These are phyloP conservation scores for Syzygium syzygioides DNA, from an alignment of 441 rosid species.

Conservation along the genomic window DNA sequence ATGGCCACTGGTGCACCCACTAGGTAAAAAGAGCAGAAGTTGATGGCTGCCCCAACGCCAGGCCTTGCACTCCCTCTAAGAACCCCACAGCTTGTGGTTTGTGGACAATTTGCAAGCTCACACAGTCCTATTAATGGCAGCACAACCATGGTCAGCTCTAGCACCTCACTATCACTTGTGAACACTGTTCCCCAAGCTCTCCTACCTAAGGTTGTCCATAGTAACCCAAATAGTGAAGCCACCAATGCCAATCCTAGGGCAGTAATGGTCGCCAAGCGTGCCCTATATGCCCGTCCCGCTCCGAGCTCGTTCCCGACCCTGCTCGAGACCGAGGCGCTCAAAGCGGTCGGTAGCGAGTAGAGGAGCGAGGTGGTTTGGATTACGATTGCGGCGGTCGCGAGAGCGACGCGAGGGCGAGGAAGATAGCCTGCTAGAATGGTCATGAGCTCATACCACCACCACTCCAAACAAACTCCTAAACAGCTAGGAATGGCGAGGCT, in stretches of 20 bases:
- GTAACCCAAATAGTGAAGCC: constrained; percentile 46
- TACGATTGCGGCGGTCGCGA: constrained; percentile 69
- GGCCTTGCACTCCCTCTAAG: constrained; percentile 91
- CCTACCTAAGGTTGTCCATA: constrained; percentile 57
- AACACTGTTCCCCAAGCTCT: constrained; percentile 63
- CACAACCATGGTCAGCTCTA: constrained; percentile 47
- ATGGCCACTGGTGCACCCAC: constrained; percentile 90
- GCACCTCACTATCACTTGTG: constrained; percentile 47
- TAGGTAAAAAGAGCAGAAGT: constrained; percentile 79
- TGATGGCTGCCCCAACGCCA: constrained; percentile 62
- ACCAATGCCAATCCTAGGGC: constrained; percentile 46
- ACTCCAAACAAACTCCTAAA: constrained; percentile 73
- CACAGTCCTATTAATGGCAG: constrained; percentile 79
- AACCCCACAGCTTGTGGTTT: constrained; percentile 85
- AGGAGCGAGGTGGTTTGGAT: constrained; percentile 81
- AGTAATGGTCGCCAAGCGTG: constrained; percentile 40
- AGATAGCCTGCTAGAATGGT: constrained; percentile 72
- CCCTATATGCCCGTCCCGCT: constrained; percentile 54
- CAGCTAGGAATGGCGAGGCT: constrained; percentile 72
- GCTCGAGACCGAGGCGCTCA: constrained; percentile 68
- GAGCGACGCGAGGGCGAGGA: constrained; percentile 40
- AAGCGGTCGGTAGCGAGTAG: constrained; percentile 77
- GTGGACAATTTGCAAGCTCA: constrained; percentile 93
- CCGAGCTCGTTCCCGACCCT: constrained; percentile 88
- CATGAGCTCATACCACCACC: constrained; percentile 99